Percentiles rank a stretch among this genome's conserved stretches.
phyloP scores from a whole-genome alignment of 2,329 filamentous ascomycete species.

The Trichoderma oligosporum region DNA sequence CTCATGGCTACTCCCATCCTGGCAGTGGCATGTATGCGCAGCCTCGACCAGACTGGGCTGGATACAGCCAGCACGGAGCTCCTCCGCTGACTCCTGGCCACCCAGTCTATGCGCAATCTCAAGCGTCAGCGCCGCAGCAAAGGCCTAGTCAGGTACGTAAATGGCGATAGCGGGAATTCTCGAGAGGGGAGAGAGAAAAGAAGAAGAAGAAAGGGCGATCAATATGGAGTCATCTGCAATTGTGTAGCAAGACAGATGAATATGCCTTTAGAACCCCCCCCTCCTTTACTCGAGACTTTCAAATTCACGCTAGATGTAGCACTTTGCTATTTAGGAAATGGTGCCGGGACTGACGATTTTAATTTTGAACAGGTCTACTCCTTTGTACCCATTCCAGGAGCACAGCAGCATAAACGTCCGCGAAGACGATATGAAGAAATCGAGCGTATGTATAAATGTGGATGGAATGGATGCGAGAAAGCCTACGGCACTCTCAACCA shows the following conservation, averaged over 20 bases:
- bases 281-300: background rate
- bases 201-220: background rate
- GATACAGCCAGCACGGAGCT: slow-evolving; percentile 55
- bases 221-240: background rate
- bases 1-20: slow-evolving; percentile 67
- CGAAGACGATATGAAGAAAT: slow-evolving; percentile 95
- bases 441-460: slow-evolving; percentile 99
- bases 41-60: slow-evolving; percentile 70
- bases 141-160: slow-evolving; percentile 58
- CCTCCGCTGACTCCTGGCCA: slow-evolving; percentile 50
- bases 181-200: background rate
- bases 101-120: slow-evolving; percentile 53
- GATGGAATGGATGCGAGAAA: slow-evolving; percentile 97
- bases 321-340: background rate
- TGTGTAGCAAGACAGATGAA: background rate
- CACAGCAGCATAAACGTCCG: slow-evolving; percentile 94
- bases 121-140: slow-evolving; percentile 51
- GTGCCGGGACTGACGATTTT: background rate
- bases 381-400: slow-evolving; percentile 94
- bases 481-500: slow-evolving; percentile 97
- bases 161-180: background rate
- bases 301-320: too few species aligned
- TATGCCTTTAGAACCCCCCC: background rate
- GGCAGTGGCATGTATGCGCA: slow-evolving; percentile 62
- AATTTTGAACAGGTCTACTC: slow-evolving; percentile 76